Evolutionary conservation across 768 basidiomycete species (phyloP), one percentile per base, ranked within the genome.

Genomic region (Harrya chromipes): DNA sequence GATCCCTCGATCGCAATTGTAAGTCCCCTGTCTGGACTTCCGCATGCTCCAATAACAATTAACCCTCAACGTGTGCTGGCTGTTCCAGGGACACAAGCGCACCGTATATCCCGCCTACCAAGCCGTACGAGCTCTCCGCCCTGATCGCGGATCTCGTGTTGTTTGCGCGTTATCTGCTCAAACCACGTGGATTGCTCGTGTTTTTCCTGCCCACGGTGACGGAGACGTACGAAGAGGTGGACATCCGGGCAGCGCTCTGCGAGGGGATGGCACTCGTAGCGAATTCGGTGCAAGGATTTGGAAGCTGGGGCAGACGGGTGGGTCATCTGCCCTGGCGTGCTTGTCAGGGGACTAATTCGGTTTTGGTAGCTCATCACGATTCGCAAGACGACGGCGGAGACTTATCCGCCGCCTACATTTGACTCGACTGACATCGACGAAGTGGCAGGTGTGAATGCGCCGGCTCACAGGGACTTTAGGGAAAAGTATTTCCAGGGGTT

Each of bases 201-300:
- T 98, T 97, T 71, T 98, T 97, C 72, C 76, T 98, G 19, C 92
- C 92, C 0, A 94, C 92, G 0, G 88, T 95, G 19, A 90, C 82
- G 12, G 94, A 95, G 40, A 87, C 94, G 36, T 98, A 94, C 62
- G 81, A 87, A 52, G 88, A 90, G 56, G 72, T 97, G 2, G 97
- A 99, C 61, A 73, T 98, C 9, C 77, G 87, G 26, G 69, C 75
- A 1, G 79, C 91, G 67, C 75, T 92, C 4, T 90, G 87, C 57
- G 83, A 84, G 20, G 94, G 94, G 1, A 94, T 98, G 88, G 83
- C 83, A 57, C 69, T 98, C 17, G 75, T 94, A 37, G 85, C 87
- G 0, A 94, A 95, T 64, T 94, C 91, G 31, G 68, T 92, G 54
- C 94, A 99, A 68, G 84, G 87, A 59, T 99, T 97, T 62, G 94